Evolutionary conservation across 129 eudicot genomes (phyloP).

Genomic region (sunflower (Helianthus annuus)): HanXRQr2.0-SUNRISE NC_035448.2:162934373-162934872

Average conservation of each 20-base stretch:
- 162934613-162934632: constrained; percentile 69
- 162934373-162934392: constrained; percentile 10
- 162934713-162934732: constrained; percentile 89
- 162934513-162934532: not conserved
- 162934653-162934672: not conserved
- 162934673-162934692: no score
- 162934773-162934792: constrained; percentile 2
- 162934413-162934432: not conserved
- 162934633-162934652: not conserved
- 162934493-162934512: not conserved
- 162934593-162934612: constrained; percentile 86
- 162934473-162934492: constrained; percentile 5
- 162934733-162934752: constrained; percentile 96
- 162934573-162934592: constrained; percentile 81
- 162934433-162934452: constrained; percentile 4
- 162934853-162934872: not conserved
- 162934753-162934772: constrained; percentile 74
- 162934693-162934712: not conserved
- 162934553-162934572: constrained; percentile 84
- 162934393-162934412: not conserved
- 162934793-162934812: not conserved
- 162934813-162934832: not conserved
- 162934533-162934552: constrained; percentile 44
- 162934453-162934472: not conserved
- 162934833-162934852: not conserved